phyloP scores from a whole-genome alignment of 768 basidiomycete species.

The Leccinum disarticulatum region DNA sequence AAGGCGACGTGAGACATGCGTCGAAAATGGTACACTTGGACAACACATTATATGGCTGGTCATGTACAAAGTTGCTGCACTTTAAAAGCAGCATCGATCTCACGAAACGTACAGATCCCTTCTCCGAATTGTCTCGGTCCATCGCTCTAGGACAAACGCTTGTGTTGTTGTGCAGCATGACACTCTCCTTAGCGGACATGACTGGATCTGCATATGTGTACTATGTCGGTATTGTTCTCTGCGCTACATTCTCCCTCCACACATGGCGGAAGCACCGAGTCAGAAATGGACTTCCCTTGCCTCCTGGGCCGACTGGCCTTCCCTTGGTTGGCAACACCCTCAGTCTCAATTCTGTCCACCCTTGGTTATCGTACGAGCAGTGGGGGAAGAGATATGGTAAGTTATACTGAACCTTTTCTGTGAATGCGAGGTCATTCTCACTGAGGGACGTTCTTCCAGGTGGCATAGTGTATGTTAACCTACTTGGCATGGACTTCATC shows the following conservation, averaged over 20 bases:
- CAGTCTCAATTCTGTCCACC: slow-evolving; percentile 20
- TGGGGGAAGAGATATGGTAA: slow-evolving; percentile 36
- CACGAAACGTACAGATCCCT: background rate
- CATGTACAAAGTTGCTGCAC: background rate
- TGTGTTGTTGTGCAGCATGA: background rate
- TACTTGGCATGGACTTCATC: slow-evolving; percentile 30
- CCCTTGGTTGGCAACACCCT: slow-evolving; percentile 29
- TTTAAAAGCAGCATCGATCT: background rate
- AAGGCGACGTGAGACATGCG: too few species aligned
- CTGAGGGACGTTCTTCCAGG: slow-evolving; percentile 8
- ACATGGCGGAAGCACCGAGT: slow-evolving; percentile 16
- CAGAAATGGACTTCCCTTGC: slow-evolving; percentile 33
- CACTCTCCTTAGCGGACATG: background rate
- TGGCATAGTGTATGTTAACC: slow-evolving; percentile 23
- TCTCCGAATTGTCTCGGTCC: background rate
- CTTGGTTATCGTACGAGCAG: slow-evolving; percentile 35
- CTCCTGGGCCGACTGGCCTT: slow-evolving; percentile 53
- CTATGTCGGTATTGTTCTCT: slow-evolving; percentile 6
- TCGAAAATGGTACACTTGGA: background rate
- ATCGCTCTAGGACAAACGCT: background rate
- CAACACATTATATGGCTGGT: background rate
- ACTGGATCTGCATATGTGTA: slow-evolving; percentile 3
- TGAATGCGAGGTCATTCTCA: background rate
- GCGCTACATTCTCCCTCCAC: slow-evolving; percentile 3
- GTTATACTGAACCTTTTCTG: background rate